Evolutionary conservation across 768 basidiomycete genomes (phyloP), one percentile per base, ranked within the genome.

Genomic region (Jaapia argillacea): DNA sequence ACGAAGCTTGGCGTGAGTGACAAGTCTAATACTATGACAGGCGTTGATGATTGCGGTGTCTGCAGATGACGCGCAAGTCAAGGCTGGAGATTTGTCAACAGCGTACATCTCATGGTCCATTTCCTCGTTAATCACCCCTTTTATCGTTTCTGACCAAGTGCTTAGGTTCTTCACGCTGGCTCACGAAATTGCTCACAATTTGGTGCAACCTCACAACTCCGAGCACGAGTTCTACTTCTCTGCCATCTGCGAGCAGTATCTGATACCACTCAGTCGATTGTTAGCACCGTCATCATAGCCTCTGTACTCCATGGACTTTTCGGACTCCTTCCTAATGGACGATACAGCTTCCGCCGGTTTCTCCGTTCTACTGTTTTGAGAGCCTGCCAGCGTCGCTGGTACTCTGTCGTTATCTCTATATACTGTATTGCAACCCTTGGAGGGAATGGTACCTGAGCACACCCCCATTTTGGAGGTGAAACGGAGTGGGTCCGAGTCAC

Each of bases 151-250:
- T 46, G 27, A 40, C 27, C 20, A 21, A 14, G 20, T 25, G 3
- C 18, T 5, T 50, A 85, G 85, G 86, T 99, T 84, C 61, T 89
- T 93, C 54, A 82, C 85, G 1, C 70, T 96, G 12, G 91, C 93
- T 0, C 94, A 96, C 58, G 91, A 91, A 56, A 85, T 91, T 51
- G 88, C 88, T 6, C 92, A 97, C 61, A 97, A 94, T 55, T 66
- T 96, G 2, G 82, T 93, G 13, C 71, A 79, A 33, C 75, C 78
- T 0, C 93, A 96, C 54, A 92, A 94, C 58, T 81, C 87, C 1
- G 83, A 92, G 55, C 92, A 94, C 50, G 89, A 91, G 49, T 97
- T 96, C 60, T 96, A 89, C 60, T 92, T 94, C 54, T 89, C 89
- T 23, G 80, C 86, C 4, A 85, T 97, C 16, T 87, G 85, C 49